Evolutionary conservation across 2,329 filamentous ascomycete genomes (phyloP), one percentile per base, ranked within the genome.

Genomic region (Ophiostoma angusticollis): DNA sequence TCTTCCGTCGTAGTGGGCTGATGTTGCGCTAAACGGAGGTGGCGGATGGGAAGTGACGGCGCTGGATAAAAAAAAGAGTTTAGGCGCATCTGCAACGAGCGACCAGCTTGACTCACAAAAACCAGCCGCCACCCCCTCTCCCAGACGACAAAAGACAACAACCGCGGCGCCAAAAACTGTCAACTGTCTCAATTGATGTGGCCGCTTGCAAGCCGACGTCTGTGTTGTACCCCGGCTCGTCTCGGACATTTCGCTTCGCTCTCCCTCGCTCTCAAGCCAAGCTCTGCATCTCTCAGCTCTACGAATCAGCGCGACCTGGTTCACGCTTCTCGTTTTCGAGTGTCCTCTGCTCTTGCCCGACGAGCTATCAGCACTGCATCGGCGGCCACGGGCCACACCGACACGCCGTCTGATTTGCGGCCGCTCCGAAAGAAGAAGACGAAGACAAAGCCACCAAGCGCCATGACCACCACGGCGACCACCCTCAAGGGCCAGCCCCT

Each of bases 401-500:
- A 23, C 19, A 16, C 11, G 16, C 31, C n/a, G 16, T 9, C 32
- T n/a, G n/a, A n/a, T 4, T 14, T 16, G 22, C 28, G 2, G 12
- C 14, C 14, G 12, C 3, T 24, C 23, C 29, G 16, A 9, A 30
- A 29, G n/a, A 22, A 24, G 17, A 32, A 33, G 18, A 31, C 28
- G 17, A 39, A 36, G 17, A 32, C 19, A 3, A 24, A 12, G 9
- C 23, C 29, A n/a, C 17, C 29, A 14, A 14, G 6, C 35, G 40
- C 25, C 16, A 47, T 46, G 44, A 39, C 45, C 12, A 40, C 43
- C 2, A 39, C 45, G 8, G 50, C 68, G 24, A 91, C 83, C 49
- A 93, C 86, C 44, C 77, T 85, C 57, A 87, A 82, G 63, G 91
- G 89, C 53, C 79, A 94, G 68, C 78, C 84, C 62, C 80, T 98